Evolutionary conservation across 257 asterid genomes (phyloP).

Genomic region (Rauvolfia tetraphylla): DNA sequence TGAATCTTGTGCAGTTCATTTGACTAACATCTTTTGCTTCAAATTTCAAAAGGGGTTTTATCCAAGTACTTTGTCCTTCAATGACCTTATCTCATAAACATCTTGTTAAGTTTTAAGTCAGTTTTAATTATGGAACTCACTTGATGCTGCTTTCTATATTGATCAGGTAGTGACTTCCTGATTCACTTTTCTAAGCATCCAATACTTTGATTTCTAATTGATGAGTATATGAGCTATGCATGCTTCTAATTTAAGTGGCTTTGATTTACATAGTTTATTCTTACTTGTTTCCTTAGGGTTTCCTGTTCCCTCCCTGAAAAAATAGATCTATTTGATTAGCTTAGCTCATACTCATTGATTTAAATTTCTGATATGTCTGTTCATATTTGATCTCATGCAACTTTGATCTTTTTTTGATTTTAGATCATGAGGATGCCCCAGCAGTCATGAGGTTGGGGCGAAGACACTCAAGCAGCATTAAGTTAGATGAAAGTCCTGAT

Average conservation of each 20-base stretch:
- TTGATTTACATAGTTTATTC: neutral
- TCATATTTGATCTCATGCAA: neutral
- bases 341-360: neutral
- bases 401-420: slow-evolving; percentile 12
- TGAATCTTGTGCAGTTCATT: neutral
- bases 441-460: slow-evolving; percentile 29
- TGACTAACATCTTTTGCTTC: neutral
- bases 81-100: neutral
- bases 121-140: neutral
- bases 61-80: neutral
- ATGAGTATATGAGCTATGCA: neutral
- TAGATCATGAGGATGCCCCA: slow-evolving; percentile 40
- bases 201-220: neutral
- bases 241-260: neutral
- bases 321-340: neutral
- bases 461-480: slow-evolving; percentile 25
- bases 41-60: neutral
- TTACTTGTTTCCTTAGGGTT: neutral
- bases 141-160: neutral
- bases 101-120: neutral
- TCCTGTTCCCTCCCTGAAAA: neutral
- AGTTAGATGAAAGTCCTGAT: slow-evolving; percentile 22
- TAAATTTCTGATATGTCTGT: neutral
- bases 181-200: neutral
- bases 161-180: neutral